A percentile compares a stretch with the other conserved stretches of the same genome.
Conservation (phyloP, 1,139 yeast species). For the Pichia norvegensis region DNA sequence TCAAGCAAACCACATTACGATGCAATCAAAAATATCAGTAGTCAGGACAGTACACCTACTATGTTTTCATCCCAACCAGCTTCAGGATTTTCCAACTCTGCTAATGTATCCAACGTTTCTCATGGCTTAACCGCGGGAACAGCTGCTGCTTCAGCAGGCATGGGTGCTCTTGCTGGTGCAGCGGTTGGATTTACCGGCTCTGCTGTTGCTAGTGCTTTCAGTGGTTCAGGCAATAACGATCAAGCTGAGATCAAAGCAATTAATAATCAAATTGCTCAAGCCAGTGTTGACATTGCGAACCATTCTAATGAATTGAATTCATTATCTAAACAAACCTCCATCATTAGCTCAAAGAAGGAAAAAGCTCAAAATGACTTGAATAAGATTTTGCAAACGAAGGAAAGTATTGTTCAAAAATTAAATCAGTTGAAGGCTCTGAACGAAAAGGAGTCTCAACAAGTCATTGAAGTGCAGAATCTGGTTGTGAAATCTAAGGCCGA, state of each 20-base stretch:
- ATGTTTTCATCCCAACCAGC: slow-evolving; percentile 16
- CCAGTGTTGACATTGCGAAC: slow-evolving; percentile 82
- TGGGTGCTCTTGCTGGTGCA: slow-evolving; percentile 12
- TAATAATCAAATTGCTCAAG: slow-evolving; percentile 63
- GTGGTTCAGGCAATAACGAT: slow-evolving; percentile 20
- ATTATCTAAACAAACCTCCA: slow-evolving; percentile 64
- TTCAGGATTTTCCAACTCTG: slow-evolving; percentile 6
- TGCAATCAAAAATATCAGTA: slow-evolving; percentile 22
- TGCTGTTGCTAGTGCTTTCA: slow-evolving; percentile 14
- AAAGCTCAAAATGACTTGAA: slow-evolving; percentile 72
- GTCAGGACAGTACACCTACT: neutral
- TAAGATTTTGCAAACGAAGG: slow-evolving; percentile 54
- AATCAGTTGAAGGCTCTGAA: slow-evolving; percentile 60
- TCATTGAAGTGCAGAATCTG: slow-evolving; percentile 57
- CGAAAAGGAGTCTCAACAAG: slow-evolving; percentile 72
- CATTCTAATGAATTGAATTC: slow-evolving; percentile 79
- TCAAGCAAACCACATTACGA: slow-evolving; percentile 28
- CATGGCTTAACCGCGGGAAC: slow-evolving; percentile 7
- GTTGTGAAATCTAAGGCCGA: slow-evolving; percentile 58
- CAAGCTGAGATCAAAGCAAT: slow-evolving; percentile 28
- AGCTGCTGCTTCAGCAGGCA: slow-evolving; percentile 6
- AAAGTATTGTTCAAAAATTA: slow-evolving; percentile 65
- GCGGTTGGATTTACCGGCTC: slow-evolving; percentile 12
- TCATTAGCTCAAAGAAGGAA: slow-evolving; percentile 60
- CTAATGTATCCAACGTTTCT: neutral